Base-by-base conservation (phyloP, 441 rosid species). In the Arabidopsis hybrid region DNA sequence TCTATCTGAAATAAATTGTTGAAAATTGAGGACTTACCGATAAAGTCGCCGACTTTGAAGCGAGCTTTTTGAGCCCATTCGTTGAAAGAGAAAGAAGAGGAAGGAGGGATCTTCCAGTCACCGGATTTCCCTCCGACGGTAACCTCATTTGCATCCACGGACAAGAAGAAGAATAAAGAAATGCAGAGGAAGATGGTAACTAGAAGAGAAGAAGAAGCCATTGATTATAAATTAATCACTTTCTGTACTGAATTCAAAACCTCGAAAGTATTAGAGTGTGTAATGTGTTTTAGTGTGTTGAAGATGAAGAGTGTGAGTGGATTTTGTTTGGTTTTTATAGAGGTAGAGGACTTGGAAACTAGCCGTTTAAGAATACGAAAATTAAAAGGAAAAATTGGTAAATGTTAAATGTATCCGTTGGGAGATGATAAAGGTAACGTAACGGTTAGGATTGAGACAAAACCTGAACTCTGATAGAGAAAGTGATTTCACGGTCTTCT, bases 91-190 rank as follows among this genome's bases (percentile, higher is more conserved):
- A 78, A 87, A 6, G 92, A 77, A 65, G 89, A 77, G 2, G 91
- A 89, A 55, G 88, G 32, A 0, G 97, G 97, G 72, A 88, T 58
- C 64, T 85, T 87, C 99, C 99, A 95, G 0, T 89, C 86, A 49
- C 84, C 88, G 3, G 83, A 8, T 75, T 87, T 86, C 47, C 95
- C 97, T 14, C 97, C 97, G 36, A 95, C 90, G 21, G 83, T 10
- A 12, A 91, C 57, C 2, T 92, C 97, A 61, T 76, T 89, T 51
- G 95, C 96, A 74, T 85, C 70, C 0, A 47, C 55, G 4, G 63
- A 64, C 8, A 52, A 21, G 43, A 40, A 73, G 46, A 21, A 51
- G 7, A 65, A 38, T n/a, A 49, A 32, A 16, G 55, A 71, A 17
- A 70, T 7, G 65, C 55, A 72, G 50, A 74, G 47, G 72, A 62